A percentile compares a stretch with the other conserved stretches of the same genome.
phyloP scores from a whole-genome alignment of 1,284 basidiomycete genomes.

The Schizophyllum amplum region DNA sequence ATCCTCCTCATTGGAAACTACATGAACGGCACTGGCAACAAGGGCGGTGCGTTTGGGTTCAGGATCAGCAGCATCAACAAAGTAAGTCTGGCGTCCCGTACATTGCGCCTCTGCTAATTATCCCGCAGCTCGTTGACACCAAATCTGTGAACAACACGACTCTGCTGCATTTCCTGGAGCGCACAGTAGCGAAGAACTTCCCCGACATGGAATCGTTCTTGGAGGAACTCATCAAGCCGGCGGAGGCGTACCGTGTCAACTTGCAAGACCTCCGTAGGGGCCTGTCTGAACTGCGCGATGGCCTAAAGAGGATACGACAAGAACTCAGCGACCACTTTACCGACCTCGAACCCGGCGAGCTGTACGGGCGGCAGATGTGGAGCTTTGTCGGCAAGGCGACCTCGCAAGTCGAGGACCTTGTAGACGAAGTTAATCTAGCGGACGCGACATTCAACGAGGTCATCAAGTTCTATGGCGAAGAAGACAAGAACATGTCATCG shows the following conservation, averaged over 20 bases:
- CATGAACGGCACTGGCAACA: slow-evolving; percentile 95
- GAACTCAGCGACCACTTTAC: slow-evolving; percentile 78
- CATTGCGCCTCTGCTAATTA: slow-evolving; percentile 2
- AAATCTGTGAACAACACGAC: slow-evolving; percentile 94
- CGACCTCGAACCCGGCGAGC: slow-evolving; percentile 62
- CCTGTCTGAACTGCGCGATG: slow-evolving; percentile 67
- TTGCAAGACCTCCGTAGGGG: slow-evolving; percentile 72
- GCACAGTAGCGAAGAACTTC: slow-evolving; percentile 85
- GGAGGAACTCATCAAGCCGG: slow-evolving; percentile 83
- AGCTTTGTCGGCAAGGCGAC: slow-evolving; percentile 72
- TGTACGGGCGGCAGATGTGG: slow-evolving; percentile 87
- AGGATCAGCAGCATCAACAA: slow-evolving; percentile 97
- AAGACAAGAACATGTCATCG: slow-evolving; percentile 74
- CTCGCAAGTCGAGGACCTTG: slow-evolving; percentile 69
- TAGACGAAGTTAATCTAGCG: slow-evolving; percentile 79
- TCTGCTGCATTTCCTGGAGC: slow-evolving; percentile 90
- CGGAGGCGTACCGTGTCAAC: slow-evolving; percentile 89
- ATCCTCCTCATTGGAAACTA: slow-evolving; percentile 96
- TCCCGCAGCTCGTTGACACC: slow-evolving; percentile 85
- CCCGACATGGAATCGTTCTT: slow-evolving; percentile 84
- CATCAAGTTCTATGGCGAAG: slow-evolving; percentile 86
- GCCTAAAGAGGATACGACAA: slow-evolving; percentile 67
- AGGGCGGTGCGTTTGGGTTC: slow-evolving; percentile 97
- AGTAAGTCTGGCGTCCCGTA: slow-evolving; percentile 29
- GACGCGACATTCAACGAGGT: slow-evolving; percentile 78